phyloP scores from a whole-genome alignment of 257 asterid species.

The Solanum sejunctum region DNA sequence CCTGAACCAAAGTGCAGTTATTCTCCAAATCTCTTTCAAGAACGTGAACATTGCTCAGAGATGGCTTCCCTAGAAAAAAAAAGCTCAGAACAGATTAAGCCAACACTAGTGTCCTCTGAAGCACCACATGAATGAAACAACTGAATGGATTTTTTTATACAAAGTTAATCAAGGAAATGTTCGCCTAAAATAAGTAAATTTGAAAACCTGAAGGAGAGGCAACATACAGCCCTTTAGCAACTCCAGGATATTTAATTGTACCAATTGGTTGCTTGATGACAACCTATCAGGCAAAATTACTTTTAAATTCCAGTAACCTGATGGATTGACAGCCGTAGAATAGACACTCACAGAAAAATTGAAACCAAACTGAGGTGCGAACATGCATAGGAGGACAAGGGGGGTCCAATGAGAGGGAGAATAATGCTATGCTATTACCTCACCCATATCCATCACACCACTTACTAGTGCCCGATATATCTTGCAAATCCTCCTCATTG shows the following conservation, averaged over 20 bases:
- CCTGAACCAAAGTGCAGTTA: conserved; percentile 79
- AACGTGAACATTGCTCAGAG: conserved; percentile 64
- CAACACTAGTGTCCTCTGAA: neutral
- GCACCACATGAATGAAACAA: neutral
- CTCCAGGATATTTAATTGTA: conserved; percentile 78
- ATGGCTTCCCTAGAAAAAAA: conserved; percentile 65
- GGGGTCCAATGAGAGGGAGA: neutral
- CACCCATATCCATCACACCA: conserved; percentile 54
- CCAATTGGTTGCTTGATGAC: conserved; percentile 86
- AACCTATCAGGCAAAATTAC: conserved; percentile 34
- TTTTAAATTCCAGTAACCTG: neutral
- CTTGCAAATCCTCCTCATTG: conserved; percentile 57
- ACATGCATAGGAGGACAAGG: neutral
- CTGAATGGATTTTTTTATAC: neutral
- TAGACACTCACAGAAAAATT: neutral
- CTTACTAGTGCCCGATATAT: conserved; percentile 74
- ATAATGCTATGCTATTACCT: conserved; percentile 30
- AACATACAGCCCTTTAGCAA: conserved; percentile 86
- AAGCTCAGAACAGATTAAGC: neutral
- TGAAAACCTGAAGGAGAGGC: conserved; percentile 78
- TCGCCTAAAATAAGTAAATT: neutral
- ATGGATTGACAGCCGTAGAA: neutral
- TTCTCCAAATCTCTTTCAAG: conserved; percentile 54
- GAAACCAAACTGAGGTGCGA: neutral
- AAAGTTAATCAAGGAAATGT: neutral